Evolutionary conservation across 2,329 filamentous ascomycete species (phyloP).

Genomic region (Nemania abortiva): DNA sequence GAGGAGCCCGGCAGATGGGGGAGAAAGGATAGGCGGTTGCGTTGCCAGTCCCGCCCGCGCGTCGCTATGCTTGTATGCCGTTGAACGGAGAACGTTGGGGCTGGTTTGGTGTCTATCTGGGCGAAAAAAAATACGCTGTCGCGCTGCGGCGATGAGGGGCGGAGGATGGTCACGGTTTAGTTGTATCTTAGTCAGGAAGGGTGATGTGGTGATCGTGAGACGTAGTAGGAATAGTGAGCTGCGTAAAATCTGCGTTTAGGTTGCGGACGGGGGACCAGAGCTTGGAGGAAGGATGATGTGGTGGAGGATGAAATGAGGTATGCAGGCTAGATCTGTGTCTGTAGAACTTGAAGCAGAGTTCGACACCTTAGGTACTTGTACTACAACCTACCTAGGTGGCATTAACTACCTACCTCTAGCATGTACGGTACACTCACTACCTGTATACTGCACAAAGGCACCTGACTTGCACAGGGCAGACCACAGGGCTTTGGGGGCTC

Average conservation of each 20-base stretch:
- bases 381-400: no score
- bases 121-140: neutral
- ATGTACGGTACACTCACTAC: neutral
- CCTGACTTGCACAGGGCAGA: neutral
- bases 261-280: slow-evolving; percentile 12
- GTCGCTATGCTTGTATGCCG: slow-evolving; percentile 6
- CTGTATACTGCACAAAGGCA: slow-evolving; percentile 14
- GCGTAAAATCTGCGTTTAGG: slow-evolving; percentile 9
- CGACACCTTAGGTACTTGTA: slow-evolving; percentile 3
- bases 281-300: slow-evolving; percentile 15
- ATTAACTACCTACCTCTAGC: no score
- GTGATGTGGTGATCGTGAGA: neutral
- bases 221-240: neutral
- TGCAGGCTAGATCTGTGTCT: slow-evolving; percentile 6
- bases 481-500: neutral
- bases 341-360: slow-evolving; percentile 33
- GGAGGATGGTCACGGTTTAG: neutral
- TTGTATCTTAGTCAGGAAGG: neutral
- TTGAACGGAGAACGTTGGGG: neutral
- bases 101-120: slow-evolving; percentile 1
- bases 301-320: slow-evolving; percentile 29
- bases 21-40: neutral
- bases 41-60: slow-evolving; percentile 6
- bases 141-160: neutral
- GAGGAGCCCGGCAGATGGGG: neutral